Evolutionary conservation across 108 stramenopile species (phyloP).

Genomic region (Aurantiochytrium sp.): DNA sequence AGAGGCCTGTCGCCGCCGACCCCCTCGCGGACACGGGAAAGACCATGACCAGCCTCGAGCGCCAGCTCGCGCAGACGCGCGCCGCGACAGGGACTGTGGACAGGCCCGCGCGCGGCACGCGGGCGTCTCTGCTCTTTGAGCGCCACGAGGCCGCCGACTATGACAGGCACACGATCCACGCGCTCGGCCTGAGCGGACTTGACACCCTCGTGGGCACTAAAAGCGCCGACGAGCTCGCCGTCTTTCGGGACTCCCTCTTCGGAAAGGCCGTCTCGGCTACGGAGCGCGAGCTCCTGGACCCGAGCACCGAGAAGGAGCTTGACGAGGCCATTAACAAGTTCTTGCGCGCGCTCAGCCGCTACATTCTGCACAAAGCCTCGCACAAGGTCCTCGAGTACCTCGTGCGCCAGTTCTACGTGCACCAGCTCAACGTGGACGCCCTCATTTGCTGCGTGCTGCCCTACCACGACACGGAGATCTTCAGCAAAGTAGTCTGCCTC

Average conservation of each 20-base stretch:
- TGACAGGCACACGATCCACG: background rate
- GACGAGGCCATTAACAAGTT: background rate
- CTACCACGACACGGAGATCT: background rate
- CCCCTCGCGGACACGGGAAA: no score
- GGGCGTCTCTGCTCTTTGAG: background rate
- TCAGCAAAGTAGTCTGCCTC: background rate
- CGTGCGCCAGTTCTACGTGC: constrained; percentile 10
- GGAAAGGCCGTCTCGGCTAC: background rate
- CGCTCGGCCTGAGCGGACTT: background rate
- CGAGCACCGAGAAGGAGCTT: background rate
- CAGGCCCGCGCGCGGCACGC: background rate
- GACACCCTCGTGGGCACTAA: background rate
- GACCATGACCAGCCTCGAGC: background rate
- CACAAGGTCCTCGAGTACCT: constrained; percentile 23
- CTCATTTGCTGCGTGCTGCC: background rate
- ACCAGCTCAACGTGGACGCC: background rate
- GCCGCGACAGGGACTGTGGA: background rate
- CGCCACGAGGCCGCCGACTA: constrained; percentile 2
- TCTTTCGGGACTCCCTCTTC: background rate
- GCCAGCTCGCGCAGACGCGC: background rate
- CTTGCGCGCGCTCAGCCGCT: background rate
- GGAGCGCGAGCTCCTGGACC: background rate
- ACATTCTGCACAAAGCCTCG: background rate
- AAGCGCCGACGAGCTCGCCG: background rate
- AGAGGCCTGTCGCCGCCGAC: no score